Base-by-base conservation (phyloP, 2,329 filamentous ascomycete species). In the Harringtonia aguacate region DNA sequence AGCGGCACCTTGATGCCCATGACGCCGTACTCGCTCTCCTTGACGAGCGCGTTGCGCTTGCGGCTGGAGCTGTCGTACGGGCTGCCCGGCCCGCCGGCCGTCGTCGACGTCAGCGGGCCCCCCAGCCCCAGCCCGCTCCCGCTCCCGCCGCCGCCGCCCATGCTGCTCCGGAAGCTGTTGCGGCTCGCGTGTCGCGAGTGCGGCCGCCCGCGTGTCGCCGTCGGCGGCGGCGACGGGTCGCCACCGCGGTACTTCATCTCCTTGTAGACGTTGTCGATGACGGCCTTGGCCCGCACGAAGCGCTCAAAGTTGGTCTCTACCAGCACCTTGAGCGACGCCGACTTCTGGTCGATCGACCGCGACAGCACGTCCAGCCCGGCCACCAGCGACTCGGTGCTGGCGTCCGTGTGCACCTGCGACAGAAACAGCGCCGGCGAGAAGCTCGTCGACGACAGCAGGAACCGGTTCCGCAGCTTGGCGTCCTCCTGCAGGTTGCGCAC, bases 291-390 rank as follows among this genome's bases (percentile, higher is more conserved):
- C 50, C 87, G 84, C 45, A 98, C 92, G 67, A 98, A 98, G 52
- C 90, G 84, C 64, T 98, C 94, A 59, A 98, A 98, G 61, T 98
- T 98, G 51, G 86, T 90, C 62, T 98, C 92, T 21, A 98, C 92
- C 17, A 98, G 74, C 12, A 94, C 85, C 60, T 98, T 98, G 48
- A 98, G 75, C 4, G 89, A 95, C 0, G 90, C 92, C 0, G 90
- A 95, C 63, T 98, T 98, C 64, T 97, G 86, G 56, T 97, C 92
- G 56, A 98, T 98, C 1, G 90, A 95, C 49, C 78, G 77, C 17
- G 88, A 92, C 18, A 98, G 76, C 47, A 84, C 81, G 53, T 95
- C 84, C 18, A 98, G 75, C 4, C 92, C 94, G 39, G 77, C 72
- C 13, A 95, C 70, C 1, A 98, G 70, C 37, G 81, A 78, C 53